Conservation (phyloP, 2,329 filamentous ascomycete genomes). For the Paradendryphiella salina region DNA sequence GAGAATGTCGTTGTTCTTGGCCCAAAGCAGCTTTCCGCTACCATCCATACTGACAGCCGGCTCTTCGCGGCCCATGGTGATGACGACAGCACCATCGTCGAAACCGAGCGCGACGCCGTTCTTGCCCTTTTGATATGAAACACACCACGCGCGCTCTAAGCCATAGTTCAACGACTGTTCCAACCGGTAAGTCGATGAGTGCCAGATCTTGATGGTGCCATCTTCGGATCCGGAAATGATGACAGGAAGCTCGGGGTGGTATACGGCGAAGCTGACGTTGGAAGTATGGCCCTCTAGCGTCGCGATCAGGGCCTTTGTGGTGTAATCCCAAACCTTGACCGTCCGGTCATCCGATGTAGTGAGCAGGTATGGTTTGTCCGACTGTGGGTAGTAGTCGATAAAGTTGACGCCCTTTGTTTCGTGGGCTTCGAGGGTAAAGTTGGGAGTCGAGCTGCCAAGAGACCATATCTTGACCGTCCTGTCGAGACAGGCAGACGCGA, state of each 20-base stretch:
- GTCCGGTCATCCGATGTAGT: conserved; percentile 96
- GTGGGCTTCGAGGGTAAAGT: conserved; percentile 95
- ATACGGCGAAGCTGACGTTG: conserved; percentile 97
- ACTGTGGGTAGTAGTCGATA: conserved; percentile 80
- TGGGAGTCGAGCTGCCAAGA: conserved; percentile 87
- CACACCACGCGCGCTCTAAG: conserved; percentile 95
- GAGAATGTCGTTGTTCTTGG: conserved; percentile 90
- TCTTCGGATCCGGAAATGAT: conserved; percentile 99
- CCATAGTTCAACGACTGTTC: conserved; percentile 97
- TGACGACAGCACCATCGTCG: conserved; percentile 94
- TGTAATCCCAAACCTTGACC: conserved; percentile 99
- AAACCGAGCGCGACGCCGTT: conserved; percentile 95
- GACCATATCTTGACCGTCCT: conserved; percentile 98
- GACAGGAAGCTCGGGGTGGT: conserved; percentile 93
- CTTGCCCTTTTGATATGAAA: conserved; percentile 90
- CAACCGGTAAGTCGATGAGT: conserved; percentile 94
- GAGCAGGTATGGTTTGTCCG: conserved; percentile 80
- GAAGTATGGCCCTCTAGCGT: conserved; percentile 96
- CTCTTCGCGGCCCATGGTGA: conserved; percentile 96
- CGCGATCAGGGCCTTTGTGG: conserved; percentile 94
- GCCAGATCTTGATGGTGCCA: conserved; percentile 97
- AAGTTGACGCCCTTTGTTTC: conserved; percentile 98
- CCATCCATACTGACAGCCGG: conserved; percentile 97
- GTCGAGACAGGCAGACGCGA: conserved; percentile 93
- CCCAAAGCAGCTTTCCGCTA: conserved; percentile 95